Base-by-base conservation (phyloP, 176 grass and related monocot species). In the Coix lacrymajobi region DNA sequence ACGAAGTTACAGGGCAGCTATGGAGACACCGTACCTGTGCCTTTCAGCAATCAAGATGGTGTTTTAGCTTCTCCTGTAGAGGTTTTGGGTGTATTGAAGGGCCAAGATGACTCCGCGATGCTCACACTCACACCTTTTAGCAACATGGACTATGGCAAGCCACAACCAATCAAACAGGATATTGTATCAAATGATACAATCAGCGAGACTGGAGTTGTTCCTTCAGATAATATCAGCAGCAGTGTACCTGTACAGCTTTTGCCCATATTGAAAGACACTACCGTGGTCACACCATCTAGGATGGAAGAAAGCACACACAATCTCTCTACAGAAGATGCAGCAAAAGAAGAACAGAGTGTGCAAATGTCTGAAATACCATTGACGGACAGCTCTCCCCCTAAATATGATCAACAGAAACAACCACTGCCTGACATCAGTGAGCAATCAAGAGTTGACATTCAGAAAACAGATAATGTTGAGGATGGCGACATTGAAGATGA, bases 361-460 rank as follows among this genome's bases (percentile, higher is more conserved):
- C 77, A 80, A 36, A 75, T 87, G 25, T 80, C 72, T 43, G 87
- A 88, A 24, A 80, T 92, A 40, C 60, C 81, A 70, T 77, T 94
- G 44, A 11, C 82, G 51, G 89, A 87, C 11, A 90, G 54, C 32
- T 85, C 87, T 31, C 60, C 87, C 15, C 63, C 62, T 60, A 78
- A 91, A 89, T 87, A 90, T 81, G 76, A 73, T 33, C 33, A 44
- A 6, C 17, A 1, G 6, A 74, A 61, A 72, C 72, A 70, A 19
- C 48, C 66, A 68, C 57, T 25, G 3, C 73, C 46, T 80, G 78
- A 85, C 52, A 45, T 84, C 26, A 80, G 56, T 38, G 52, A 91
- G 32, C 79, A 26, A 69, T 85, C 89, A 70, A 39, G 57, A 60
- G 77, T 76, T 39, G 10, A 85, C 66, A 85, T 76, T 92, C 61